Base-by-base conservation (phyloP, 2,329 filamentous ascomycete species). In the Sarocladium brachiariae region DNA sequence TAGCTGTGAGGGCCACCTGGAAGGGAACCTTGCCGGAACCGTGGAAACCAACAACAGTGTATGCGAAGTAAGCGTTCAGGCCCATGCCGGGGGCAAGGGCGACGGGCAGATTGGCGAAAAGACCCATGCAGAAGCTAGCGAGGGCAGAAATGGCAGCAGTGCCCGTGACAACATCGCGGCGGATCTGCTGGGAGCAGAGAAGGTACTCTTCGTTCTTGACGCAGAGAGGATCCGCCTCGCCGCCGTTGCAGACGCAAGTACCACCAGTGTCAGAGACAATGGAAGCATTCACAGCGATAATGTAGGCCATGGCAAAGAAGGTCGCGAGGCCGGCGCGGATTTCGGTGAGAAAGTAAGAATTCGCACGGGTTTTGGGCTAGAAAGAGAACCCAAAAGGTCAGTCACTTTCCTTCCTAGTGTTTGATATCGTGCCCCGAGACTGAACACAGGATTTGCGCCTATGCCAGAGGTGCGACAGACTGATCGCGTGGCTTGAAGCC, bases 1-100 rank as follows among this genome's bases (percentile, higher is more conserved):
- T 89, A 50, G 89, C 89, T 3, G 89, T 93, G 33, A 95, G 70
- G 30, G 89, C 89, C 37, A 91, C 76, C 50, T 78, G 66, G 63
- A 88, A 95, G 1, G 87, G 81, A 8, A 95, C 83, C 31, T 77
- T 73, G 2, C 88, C 88, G 19, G 74, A 77, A 38, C 89, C 89
- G 63, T 91, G 84, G 60, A 74, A 81, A 3, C 89, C 89, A 51
- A 95, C 89, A 27, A 71, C 70, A 14, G 81, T 86, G 63, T 87
- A 95, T 23, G 89, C 79, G 62, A 95, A 95, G 65, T 95, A 95
- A 16, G 89, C 89, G 62, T 95, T 95, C 51, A 95, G 67, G 23
- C 89, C 70, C 70, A 73, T 73, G 56, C 70, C 70, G 46, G 70
- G 70, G 46, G 70, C 69, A 21, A 70, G 59, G 49, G 64, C 67